A percentile compares a stretch with the other conserved stretches of the same genome.
Evolutionary conservation across 2,329 filamentous ascomycete species (phyloP).

Genomic region (Neonectria hederae): DNA sequence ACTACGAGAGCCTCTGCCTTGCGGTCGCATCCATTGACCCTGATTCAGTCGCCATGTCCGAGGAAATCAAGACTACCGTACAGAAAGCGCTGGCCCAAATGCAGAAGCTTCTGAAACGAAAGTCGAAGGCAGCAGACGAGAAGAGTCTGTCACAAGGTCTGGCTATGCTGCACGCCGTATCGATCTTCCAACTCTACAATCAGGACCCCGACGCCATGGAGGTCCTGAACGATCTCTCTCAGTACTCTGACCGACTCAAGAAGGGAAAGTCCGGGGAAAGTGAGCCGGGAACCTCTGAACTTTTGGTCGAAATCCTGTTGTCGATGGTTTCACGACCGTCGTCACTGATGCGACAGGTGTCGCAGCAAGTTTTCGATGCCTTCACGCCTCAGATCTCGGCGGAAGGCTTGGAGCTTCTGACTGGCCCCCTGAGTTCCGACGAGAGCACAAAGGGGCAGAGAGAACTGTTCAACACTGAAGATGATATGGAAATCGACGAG

Average conservation of each 20-base stretch:
- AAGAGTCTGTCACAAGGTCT: constrained; percentile 68
- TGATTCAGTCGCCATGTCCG: constrained; percentile 63
- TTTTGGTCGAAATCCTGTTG: constrained; percentile 88
- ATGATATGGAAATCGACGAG: constrained; percentile 64
- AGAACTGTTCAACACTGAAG: constrained; percentile 80
- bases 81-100: constrained; percentile 63
- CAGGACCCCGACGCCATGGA: constrained; percentile 86
- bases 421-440: constrained; percentile 77
- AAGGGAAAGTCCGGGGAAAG: constrained; percentile 56
- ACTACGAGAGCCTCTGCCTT: constrained; percentile 63
- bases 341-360: constrained; percentile 83
- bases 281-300: constrained; percentile 69
- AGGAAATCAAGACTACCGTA: constrained; percentile 62
- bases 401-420: constrained; percentile 73
- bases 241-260: constrained; percentile 75
- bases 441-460: constrained; percentile 87
- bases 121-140: constrained; percentile 47
- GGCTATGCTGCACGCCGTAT: constrained; percentile 82
- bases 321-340: constrained; percentile 89
- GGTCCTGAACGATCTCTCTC: constrained; percentile 82
- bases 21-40: constrained; percentile 64
- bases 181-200: constrained; percentile 89
- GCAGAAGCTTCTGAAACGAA: constrained; percentile 60
- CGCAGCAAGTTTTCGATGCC: constrained; percentile 85
- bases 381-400: constrained; percentile 80